Evolutionary conservation across 1,139 yeast species (phyloP), one percentile per base, ranked within the genome.

Genomic region (Nakaseomyces uthaithaninus): DNA sequence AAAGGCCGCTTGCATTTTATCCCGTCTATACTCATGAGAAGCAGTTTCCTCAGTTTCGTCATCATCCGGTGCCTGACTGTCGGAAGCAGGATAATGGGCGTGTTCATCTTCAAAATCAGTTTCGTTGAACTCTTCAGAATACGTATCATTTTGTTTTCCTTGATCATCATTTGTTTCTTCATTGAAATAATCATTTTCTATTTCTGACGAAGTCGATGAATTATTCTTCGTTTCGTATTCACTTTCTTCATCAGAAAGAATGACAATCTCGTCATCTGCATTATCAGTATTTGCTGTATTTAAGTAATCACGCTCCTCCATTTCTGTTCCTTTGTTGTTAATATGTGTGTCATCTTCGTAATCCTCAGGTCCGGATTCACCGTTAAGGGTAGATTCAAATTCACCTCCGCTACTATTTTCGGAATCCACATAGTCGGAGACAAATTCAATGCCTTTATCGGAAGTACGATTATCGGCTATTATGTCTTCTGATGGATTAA

Each of bases 401-500:
- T 22, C 25, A 22, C 25, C 11, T 22, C 25, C 25, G 25, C 10
- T 8, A 8, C 25, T 22, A 22, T 12, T 34, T 34, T 19, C 30
- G n/a, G 17, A 5, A 25, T 18, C 24, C 14, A 8, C 11, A 17
- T 11, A 17, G 10, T 35, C 23, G 26, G 18, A 7, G 7, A 12
- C 11, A 4, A 17, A 16, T 35, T 35, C 10, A 4, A 10, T 10
- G 20, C 31, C 40, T 12, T 36, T 43, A 23, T 37, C 38, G 18
- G 6, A 24, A 27, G 28, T 22, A 12, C 18, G 31, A n/a, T 47
- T 46, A 31, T 48, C 41, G 20, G 41, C 42, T 12, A 48, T 35
- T 3, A 47, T 45, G 11, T 46, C 50, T 22, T 47, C 47, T 16
- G 45, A 42, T 22, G 45, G 43, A 30, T 49, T 49, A 33, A 49